These are phyloP conservation scores for Chalara sp. DNA, from an alignment of 2,329 filamentous ascomycete species.

Conservation along the genomic window DNA sequence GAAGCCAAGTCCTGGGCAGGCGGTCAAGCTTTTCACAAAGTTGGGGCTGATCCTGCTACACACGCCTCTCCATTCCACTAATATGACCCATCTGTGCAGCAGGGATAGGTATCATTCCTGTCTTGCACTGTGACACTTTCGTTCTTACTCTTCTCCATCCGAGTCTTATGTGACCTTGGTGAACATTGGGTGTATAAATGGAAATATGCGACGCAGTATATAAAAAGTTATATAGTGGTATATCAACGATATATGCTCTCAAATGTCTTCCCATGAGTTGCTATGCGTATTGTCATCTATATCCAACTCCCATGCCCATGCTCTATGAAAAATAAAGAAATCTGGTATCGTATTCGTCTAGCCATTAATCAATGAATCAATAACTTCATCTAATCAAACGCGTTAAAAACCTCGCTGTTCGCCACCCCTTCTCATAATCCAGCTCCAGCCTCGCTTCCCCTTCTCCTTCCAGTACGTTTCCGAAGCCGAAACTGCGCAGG, in stretches of 20 bases:
- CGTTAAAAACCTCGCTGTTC: conserved; percentile 10
- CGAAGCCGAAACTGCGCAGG: conserved; percentile 13
- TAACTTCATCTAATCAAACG: background rate
- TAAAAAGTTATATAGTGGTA: background rate
- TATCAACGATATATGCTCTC: background rate
- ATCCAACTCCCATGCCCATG: background rate
- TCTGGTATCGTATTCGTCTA: background rate
- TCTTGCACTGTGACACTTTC: no score
- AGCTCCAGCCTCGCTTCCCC: conserved; percentile 1
- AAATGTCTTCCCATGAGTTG: background rate
- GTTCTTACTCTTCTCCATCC: no score
- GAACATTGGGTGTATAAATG: no score
- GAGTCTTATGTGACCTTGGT: no score
- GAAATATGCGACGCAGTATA: background rate
- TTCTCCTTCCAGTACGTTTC: background rate
- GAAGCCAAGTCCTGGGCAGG: no score
- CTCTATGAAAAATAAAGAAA: background rate
- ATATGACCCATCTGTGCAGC: no score
- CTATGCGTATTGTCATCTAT: background rate
- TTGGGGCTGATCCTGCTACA: no score
- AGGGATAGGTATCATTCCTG: no score
- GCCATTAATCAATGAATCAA: no score
- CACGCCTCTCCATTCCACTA: no score
- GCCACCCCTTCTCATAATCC: conserved; percentile 5
- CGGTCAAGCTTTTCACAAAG: no score